These are phyloP conservation scores for Primulina tabacum DNA, from an alignment of 257 asterid species.

Conservation along the genomic window DNA sequence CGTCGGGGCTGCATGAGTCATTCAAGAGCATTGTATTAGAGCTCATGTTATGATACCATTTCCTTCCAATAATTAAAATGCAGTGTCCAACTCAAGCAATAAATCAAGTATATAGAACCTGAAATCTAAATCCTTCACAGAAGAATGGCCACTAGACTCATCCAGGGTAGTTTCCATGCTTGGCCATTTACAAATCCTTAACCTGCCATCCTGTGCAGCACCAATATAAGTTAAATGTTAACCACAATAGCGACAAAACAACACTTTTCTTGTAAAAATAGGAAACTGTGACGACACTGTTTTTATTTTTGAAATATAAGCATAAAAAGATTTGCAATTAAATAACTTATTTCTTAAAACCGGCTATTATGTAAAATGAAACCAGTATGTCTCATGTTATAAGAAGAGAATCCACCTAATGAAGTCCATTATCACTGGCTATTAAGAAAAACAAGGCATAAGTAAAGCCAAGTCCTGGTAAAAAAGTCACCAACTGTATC, in stretches of 20 bases:
- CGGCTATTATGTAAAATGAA: background rate
- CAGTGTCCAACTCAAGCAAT: conserved; percentile 11
- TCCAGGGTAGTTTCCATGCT: conserved; percentile 64
- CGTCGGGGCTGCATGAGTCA: conserved; percentile 67
- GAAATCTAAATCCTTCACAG: conserved; percentile 90
- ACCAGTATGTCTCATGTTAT: background rate
- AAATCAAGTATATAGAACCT: conserved; percentile 43
- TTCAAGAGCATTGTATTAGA: conserved; percentile 25
- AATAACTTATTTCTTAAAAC: background rate
- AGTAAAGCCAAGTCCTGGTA: conserved; percentile 8
- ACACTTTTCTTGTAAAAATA: conserved; percentile 15
- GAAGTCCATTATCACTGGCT: conserved; percentile 7
- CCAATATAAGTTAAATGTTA: conserved; percentile 27
- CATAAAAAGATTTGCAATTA: background rate
- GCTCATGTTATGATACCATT: conserved; percentile 10
- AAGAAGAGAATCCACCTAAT: conserved; percentile 3
- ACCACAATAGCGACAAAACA: conserved; percentile 14
- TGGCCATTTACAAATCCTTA: conserved; percentile 92
- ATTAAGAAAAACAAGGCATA: background rate
- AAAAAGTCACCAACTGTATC: background rate
- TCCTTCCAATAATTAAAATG: conserved; percentile 17
- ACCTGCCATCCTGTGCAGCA: conserved; percentile 88
- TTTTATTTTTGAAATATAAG: background rate
- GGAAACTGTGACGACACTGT: conserved; percentile 1
- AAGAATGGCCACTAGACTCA: conserved; percentile 60